phyloP scores from a whole-genome alignment of 352 stramenopile genomes.

The Blastocystis sp. region DNA sequence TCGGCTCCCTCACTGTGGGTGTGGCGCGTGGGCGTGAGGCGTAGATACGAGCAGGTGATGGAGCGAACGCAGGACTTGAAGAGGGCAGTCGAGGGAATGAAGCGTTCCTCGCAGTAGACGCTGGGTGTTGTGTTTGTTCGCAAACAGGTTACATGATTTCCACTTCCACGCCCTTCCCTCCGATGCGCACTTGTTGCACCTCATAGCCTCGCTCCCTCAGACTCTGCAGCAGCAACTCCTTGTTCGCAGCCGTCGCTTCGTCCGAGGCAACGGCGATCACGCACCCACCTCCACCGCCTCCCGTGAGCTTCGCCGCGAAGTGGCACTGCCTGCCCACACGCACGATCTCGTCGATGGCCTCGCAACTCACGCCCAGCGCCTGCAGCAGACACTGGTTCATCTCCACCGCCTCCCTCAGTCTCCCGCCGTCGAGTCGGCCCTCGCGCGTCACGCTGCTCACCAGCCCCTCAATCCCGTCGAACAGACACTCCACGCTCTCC shows the following conservation, averaged over 20 bases:
- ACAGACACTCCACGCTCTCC: constrained; percentile 74
- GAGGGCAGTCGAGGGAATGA: too few relatives aligned
- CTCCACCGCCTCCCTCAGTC: constrained; percentile 75
- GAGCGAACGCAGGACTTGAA: not conserved
- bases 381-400: constrained; percentile 80
- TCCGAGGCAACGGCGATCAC: constrained; percentile 76
- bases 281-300: constrained; percentile 81
- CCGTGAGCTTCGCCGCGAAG: constrained; percentile 83
- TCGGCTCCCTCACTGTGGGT: not conserved
- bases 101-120: too few relatives aligned
- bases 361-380: constrained; percentile 80
- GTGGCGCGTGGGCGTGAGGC: not conserved
- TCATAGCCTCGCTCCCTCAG: too few relatives aligned
- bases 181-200: too few relatives aligned
- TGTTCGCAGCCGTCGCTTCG: too few relatives aligned
- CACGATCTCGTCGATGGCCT: constrained; percentile 79
- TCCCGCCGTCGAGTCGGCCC: constrained; percentile 70
- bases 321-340: constrained; percentile 74
- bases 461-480: constrained; percentile 80
- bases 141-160: too few relatives aligned
- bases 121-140: too few relatives aligned
- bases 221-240: too few relatives aligned
- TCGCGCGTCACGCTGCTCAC: constrained; percentile 73
- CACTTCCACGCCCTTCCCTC: too few relatives aligned
- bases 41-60: constrained; percentile 53